Percentiles rank a stretch among this genome's conserved stretches.
phyloP scores from a whole-genome alignment of 768 basidiomycete species.

The Podaxis pistillaris region DNA sequence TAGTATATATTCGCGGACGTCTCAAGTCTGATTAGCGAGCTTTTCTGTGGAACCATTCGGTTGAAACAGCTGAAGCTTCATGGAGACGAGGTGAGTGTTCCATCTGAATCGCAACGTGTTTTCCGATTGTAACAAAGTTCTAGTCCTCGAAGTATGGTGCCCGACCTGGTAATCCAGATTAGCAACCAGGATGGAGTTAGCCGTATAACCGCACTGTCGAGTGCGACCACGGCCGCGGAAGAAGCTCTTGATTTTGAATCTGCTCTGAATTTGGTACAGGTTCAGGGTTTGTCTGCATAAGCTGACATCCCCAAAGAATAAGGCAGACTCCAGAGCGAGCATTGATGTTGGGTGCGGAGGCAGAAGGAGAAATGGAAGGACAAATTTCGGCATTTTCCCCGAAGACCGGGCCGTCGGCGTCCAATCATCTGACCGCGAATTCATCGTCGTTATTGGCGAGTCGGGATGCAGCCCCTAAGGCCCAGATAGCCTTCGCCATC shows the following conservation, averaged over 20 bases:
- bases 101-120: background rate
- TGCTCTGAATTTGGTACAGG: background rate
- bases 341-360: background rate
- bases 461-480: background rate
- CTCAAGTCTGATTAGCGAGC: background rate
- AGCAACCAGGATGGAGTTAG: background rate
- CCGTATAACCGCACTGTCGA: background rate
- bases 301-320: background rate
- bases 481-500: background rate
- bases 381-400: slow-evolving; percentile 1
- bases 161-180: background rate
- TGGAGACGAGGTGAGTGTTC: background rate
- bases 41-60: background rate
- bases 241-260: background rate
- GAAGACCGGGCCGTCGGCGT: background rate
- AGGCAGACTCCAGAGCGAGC: background rate
- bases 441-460: background rate
- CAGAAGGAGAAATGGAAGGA: background rate
- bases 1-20: background rate
- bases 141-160: background rate
- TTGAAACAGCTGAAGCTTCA: background rate
- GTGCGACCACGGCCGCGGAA: background rate
- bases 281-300: background rate
- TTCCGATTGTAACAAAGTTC: background rate
- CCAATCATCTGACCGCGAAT: background rate